Evolutionary conservation across 2,329 filamentous ascomycete species (phyloP).

Genomic region (Arthrobotrys entomopaga): DNA sequence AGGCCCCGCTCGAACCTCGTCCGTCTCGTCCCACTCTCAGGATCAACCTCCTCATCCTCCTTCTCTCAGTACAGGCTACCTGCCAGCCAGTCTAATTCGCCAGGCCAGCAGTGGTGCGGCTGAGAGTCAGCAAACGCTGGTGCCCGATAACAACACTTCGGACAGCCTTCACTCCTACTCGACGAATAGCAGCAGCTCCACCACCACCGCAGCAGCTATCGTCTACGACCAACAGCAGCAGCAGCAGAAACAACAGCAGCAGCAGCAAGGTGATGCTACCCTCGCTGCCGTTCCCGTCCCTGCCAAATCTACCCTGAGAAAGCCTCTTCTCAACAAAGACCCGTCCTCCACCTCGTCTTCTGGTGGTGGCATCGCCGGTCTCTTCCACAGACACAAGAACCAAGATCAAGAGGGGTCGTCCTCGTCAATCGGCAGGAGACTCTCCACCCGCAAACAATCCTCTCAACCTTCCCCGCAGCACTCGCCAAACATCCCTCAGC

Average conservation of each 20-base stretch:
- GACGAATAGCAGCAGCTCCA: background rate
- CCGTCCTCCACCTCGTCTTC: slow-evolving; percentile 18
- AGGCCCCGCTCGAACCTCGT: slow-evolving; percentile 48
- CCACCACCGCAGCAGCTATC: slow-evolving; percentile 46
- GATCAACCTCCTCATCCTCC: slow-evolving; percentile 17
- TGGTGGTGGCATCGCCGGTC: slow-evolving; percentile 29
- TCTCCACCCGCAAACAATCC: slow-evolving; percentile 34
- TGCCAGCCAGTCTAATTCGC: slow-evolving; percentile 40
- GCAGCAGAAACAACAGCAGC: slow-evolving; percentile 23
- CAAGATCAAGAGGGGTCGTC: slow-evolving; percentile 23
- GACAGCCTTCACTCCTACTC: slow-evolving; percentile 37
- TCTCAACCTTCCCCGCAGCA: slow-evolving; percentile 35
- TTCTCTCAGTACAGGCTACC: slow-evolving; percentile 4
- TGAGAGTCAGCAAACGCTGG: slow-evolving; percentile 55
- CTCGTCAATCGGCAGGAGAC: slow-evolving; percentile 41
- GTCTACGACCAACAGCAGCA: slow-evolving; percentile 26
- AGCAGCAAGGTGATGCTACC: slow-evolving; percentile 12
- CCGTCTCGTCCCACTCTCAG: slow-evolving; percentile 30
- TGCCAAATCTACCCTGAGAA: slow-evolving; percentile 49
- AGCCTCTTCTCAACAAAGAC: slow-evolving; percentile 39
- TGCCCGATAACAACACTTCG: slow-evolving; percentile 49
- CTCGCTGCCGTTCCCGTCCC: slow-evolving; percentile 25
- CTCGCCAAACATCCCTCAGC: slow-evolving; percentile 45
- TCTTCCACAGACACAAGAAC: slow-evolving; percentile 46
- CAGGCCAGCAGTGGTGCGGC: slow-evolving; percentile 50